Percentiles rank a stretch among this genome's conserved stretches.
Conservation (phyloP, 2,329 filamentous ascomycete genomes). For the Beauveria sp. region DNA sequence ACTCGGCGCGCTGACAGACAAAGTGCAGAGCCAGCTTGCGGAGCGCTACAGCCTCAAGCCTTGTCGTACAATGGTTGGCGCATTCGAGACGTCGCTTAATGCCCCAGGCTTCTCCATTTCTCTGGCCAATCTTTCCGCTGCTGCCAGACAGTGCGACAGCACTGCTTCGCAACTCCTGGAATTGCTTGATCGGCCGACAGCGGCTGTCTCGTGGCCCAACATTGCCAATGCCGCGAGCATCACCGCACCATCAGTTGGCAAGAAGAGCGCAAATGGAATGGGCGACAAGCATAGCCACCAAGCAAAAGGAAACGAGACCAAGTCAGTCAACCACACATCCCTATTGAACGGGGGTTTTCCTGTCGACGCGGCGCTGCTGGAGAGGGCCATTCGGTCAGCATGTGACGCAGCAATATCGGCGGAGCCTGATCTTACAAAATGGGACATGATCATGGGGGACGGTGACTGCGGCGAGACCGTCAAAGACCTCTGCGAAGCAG, state of each 20-base stretch:
- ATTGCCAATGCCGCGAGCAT: too few species aligned
- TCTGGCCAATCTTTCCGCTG: constrained; percentile 49
- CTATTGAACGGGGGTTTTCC: constrained; percentile 40
- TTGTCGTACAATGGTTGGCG: constrained; percentile 51
- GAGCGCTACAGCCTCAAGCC: constrained; percentile 40
- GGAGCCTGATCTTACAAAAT: constrained; percentile 55
- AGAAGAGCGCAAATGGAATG: neutral
- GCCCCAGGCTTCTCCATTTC: constrained; percentile 64
- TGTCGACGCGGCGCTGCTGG: constrained; percentile 45
- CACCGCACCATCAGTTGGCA: neutral
- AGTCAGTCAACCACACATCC: neutral
- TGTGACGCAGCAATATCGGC: constrained; percentile 47
- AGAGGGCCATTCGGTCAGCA: constrained; percentile 46
- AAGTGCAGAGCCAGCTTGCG: constrained; percentile 42
- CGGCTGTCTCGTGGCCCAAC: neutral
- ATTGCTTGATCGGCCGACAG: neutral
- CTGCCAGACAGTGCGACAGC: constrained; percentile 36
- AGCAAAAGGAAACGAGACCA: neutral
- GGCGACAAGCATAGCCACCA: too few species aligned
- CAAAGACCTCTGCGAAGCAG: constrained; percentile 40
- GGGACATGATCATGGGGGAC: constrained; percentile 57
- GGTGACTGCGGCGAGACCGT: constrained; percentile 59
- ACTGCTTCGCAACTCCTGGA: constrained; percentile 24
- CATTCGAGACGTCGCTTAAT: constrained; percentile 64
- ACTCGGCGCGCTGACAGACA: constrained; percentile 45